Evolutionary conservation across 805 yeast genomes (phyloP).

Genomic region (Metschnikowia gelsemii): DNA sequence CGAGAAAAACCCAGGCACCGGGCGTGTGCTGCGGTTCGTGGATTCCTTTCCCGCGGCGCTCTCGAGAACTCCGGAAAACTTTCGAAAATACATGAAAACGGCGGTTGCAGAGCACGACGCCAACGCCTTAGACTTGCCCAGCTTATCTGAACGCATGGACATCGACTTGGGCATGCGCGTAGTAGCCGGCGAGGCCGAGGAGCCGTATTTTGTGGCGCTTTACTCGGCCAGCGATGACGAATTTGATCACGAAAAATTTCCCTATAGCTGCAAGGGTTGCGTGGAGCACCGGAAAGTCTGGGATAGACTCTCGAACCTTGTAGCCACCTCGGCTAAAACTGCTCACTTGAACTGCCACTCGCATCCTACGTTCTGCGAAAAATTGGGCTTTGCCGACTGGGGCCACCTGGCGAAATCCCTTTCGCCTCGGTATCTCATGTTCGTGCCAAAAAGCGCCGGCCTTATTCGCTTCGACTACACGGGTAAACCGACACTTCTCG

Average conservation of each 20-base stretch:
- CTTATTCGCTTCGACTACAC: slow-evolving; percentile 50
- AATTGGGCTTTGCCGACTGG: slow-evolving; percentile 46
- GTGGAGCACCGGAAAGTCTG: slow-evolving; percentile 53
- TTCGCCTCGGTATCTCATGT: slow-evolving; percentile 46
- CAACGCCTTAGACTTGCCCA: slow-evolving; percentile 38
- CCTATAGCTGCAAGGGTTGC: slow-evolving; percentile 47
- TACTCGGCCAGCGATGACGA: slow-evolving; percentile 58
- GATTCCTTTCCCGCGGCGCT: slow-evolving; percentile 48
- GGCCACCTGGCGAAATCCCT: slow-evolving; percentile 14
- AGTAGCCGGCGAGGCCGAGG: slow-evolving; percentile 47
- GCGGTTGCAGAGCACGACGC: slow-evolving; percentile 48
- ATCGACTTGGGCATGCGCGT: slow-evolving; percentile 46
- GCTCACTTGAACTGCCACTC: slow-evolving; percentile 63
- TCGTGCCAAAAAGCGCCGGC: slow-evolving; percentile 51
- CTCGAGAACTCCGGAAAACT: slow-evolving; percentile 47
- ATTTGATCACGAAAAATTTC: slow-evolving; percentile 38
- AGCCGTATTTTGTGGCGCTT: slow-evolving; percentile 60
- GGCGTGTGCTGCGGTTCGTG: slow-evolving; percentile 30
- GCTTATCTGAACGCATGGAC: slow-evolving; percentile 40
- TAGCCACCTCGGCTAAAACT: slow-evolving; percentile 38
- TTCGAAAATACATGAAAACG: slow-evolving; percentile 54
- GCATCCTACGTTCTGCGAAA: slow-evolving; percentile 50
- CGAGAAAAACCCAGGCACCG: slow-evolving; percentile 27
- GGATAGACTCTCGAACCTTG: slow-evolving; percentile 54
- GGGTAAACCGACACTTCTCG: slow-evolving; percentile 26